Evolutionary conservation across 345 rosid genomes (phyloP).

Genomic region (Arabidopsis arenosa): DNA sequence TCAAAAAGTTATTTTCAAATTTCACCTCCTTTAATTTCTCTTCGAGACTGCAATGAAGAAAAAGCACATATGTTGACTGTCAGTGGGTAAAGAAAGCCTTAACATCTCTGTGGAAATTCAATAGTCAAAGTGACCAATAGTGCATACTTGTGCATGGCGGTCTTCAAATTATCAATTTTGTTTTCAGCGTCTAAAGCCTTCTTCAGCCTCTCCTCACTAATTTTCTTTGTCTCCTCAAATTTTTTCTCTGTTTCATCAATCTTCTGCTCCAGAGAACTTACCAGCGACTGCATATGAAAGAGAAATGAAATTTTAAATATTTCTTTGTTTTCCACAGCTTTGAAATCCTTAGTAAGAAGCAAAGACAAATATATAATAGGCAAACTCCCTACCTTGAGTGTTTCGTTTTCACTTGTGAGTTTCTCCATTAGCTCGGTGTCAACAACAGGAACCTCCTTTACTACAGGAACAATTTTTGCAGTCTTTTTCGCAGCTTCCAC

Average conservation of each 20-base stretch:
- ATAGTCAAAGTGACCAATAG: constrained; percentile 28
- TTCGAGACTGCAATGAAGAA: constrained; percentile 67
- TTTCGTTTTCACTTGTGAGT: constrained; percentile 77
- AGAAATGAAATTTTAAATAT: constrained; percentile 31
- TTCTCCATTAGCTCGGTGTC: constrained; percentile 70
- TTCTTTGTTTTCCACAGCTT: constrained; percentile 11
- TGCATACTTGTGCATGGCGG: constrained; percentile 79
- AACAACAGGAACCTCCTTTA: constrained; percentile 80
- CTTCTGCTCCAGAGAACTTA: constrained; percentile 77
- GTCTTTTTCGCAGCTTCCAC: constrained; percentile 71
- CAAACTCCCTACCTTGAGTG: constrained; percentile 68
- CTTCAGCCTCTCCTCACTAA: constrained; percentile 88
- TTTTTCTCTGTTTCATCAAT: constrained; percentile 86
- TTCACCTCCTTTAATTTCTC: constrained; percentile 79
- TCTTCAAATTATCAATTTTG: constrained; percentile 80
- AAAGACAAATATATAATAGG: not conserved
- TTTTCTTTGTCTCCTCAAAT: constrained; percentile 76
- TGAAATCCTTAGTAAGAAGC: constrained; percentile 16
- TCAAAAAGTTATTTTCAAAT: constrained; percentile 73
- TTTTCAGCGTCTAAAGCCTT: constrained; percentile 89
- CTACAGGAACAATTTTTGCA: constrained; percentile 61
- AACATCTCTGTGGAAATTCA: constrained; percentile 6
- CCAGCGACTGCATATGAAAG: constrained; percentile 61
- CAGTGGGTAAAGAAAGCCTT: constrained; percentile 18
- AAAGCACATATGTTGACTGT: not conserved